Percentiles rank a stretch among this genome's conserved stretches.
These are phyloP conservation scores for Pseudozyma flocculosa DNA, from an alignment of 1,284 basidiomycete species.

Conservation along the genomic window DNA sequence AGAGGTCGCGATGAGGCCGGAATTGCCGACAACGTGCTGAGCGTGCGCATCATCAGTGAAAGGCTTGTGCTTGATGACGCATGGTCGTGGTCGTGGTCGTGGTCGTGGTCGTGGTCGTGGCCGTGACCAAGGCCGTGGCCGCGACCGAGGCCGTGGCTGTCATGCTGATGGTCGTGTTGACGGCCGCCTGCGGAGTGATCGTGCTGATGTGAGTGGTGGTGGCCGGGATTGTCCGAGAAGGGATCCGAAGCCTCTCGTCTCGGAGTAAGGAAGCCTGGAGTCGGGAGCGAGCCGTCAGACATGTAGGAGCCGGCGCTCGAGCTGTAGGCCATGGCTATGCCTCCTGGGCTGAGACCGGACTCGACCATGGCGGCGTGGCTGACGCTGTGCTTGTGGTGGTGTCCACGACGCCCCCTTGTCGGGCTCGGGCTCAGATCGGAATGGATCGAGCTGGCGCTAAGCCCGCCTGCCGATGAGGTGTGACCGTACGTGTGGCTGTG, in stretches of 20 bases:
- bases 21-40: conserved; percentile 46
- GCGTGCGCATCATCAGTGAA: conserved; percentile 20
- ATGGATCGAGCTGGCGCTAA: too few relatives aligned
- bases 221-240: not conserved
- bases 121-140: conserved; percentile 3
- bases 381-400: conserved; percentile 46
- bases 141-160: conserved; percentile 1
- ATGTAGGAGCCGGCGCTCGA: conserved; percentile 15
- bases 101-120: conserved; percentile 17
- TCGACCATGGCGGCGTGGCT: conserved; percentile 29
- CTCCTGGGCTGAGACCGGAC: conserved; percentile 19
- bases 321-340: conserved; percentile 19
- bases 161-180: conserved; percentile 2
- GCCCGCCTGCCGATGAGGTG: too few relatives aligned
- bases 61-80: too few relatives aligned
- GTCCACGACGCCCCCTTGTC: conserved; percentile 34
- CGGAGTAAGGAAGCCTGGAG: not conserved
- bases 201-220: conserved; percentile 3
- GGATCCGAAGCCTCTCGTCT: conserved; percentile 3
- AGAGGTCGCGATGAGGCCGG: conserved; percentile 59
- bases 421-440: conserved; percentile 34
- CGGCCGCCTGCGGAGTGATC: not conserved
- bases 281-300: conserved; percentile 17
- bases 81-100: conserved; percentile 15
- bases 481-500: not conserved